Base-by-base conservation (phyloP, 1,139 yeast species). In the Pneumocystis carinii region DNA sequence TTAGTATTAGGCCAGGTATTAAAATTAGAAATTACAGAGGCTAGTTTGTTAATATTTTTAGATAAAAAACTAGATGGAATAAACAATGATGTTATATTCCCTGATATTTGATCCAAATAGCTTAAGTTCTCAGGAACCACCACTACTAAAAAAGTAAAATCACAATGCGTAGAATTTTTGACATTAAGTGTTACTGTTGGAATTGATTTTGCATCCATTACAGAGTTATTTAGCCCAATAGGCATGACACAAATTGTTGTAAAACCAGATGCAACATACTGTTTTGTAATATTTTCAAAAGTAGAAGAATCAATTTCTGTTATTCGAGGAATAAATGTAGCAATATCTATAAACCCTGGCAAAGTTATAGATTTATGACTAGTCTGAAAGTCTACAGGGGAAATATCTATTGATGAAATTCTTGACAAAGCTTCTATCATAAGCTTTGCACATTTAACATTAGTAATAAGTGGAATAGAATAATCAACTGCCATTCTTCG, bases 401-500 rank as follows among this genome's bases (percentile, higher is more conserved):
- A 74, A 63, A 88, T 90, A 39, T 86, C 88, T 71, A 90, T 78
- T 19, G 81, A 70, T 69, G 84, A 79, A 70, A 79, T 77, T 78
- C 95, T 81, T 29, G 95, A 81, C 70, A 94, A 77, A 19, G 98
- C 98, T 77, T 92, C 97, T 70, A 92, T 86, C 76, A 94, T 81
- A 70, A 94, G 80, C 78, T 94, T 94, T 68, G 99, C 99, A 79
- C 92, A 85, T 78, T 94, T 94, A 70, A 92, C 98, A 74, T 94
- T 94, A 69, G 99, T 92, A 62, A 94, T 96, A 75, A 94, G 81
- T 63, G 99, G 99, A 74, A 94, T 88, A 63, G 97, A 90, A 75
- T 88, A 94, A 76, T 94, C 99, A 69, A 94, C 97, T 70, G 99
- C 98, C 97, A 94, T 87, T 81, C 99, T 94, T 81, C 99, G 95